Evolutionary conservation across 768 basidiomycete species (phyloP), one percentile per base, ranked within the genome.

Genomic region (Ephemerocybe angulata): DNA sequence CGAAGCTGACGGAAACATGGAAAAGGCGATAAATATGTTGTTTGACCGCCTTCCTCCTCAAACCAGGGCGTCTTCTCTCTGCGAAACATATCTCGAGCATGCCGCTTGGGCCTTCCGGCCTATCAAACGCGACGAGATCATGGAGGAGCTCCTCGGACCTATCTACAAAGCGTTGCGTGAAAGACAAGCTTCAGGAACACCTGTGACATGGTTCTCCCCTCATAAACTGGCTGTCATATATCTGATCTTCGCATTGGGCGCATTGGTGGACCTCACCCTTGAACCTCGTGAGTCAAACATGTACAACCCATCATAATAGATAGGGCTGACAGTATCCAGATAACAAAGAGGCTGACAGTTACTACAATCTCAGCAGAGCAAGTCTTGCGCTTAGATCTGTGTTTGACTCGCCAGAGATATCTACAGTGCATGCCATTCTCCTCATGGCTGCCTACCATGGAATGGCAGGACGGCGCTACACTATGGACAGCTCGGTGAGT

Each of bases 51-150:
- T 85, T 33, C 83, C 83, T 1, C 68, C 73, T n/a, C 82, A 83
- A 64, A 80, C 80, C 27, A 78, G 84, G 35, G 86, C 86, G 17
- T 82, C 81, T 71, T 67, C 82, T 8, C 75, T 89, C 12, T 84
- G 80, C 54, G 86, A 89, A 67, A 82, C 85, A 2, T 90, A 86
- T 60, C 63, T 87, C 63, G 84, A 84, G 56, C 83, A 86, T 33
- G 77, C 76, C 2, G 67, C 84, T 8, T 88, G 84, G 82, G 68
- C 79, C 31, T 85, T 84, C 62, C 78, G 81, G 33, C 84, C 85
- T 1, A 76, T 90, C 56, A 75, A 71, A 57, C 79, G 87, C 7
- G 84, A 86, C 54, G 86, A 90, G 60, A 76, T 90, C 37, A 77
- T 89, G 22, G 78, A 89, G 52, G 87, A 88, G 28, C 76, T 84